These are phyloP conservation scores for Clathrus columnatus DNA, from an alignment of 768 basidiomycete species.

Conservation along the genomic window DNA sequence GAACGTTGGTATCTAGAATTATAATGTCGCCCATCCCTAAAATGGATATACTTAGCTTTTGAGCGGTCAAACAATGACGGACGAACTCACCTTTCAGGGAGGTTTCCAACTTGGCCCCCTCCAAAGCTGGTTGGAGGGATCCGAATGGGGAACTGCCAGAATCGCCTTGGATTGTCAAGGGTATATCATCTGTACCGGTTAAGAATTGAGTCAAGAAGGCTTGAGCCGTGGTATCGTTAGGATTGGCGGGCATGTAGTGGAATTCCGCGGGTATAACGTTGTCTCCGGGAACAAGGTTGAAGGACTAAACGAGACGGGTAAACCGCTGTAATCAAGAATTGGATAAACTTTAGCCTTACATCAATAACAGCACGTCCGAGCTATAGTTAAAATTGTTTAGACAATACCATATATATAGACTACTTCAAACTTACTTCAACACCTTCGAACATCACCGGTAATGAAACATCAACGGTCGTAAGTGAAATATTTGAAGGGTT, in stretches of 20 bases:
- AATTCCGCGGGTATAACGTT: constrained; percentile 51
- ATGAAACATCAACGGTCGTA: constrained; percentile 44
- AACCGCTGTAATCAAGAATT: not conserved
- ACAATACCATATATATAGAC: not conserved
- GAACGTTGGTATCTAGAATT: constrained; percentile 47
- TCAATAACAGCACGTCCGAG: constrained; percentile 53
- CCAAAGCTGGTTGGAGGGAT: constrained; percentile 47
- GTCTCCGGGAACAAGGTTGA: constrained; percentile 49
- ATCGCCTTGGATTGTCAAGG: constrained; percentile 54
- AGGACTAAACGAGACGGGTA: constrained; percentile 29
- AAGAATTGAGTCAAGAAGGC: constrained; percentile 54
- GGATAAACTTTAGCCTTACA: constrained; percentile 28
- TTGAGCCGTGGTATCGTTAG: constrained; percentile 59
- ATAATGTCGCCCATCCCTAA: constrained; percentile 23
- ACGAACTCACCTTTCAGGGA: constrained; percentile 35
- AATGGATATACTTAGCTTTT: not conserved
- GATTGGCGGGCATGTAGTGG: constrained; percentile 55
- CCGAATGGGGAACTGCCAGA: constrained; percentile 49
- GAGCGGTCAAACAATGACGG: not conserved
- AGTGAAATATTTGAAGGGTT: constrained; percentile 67
- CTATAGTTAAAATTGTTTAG: constrained; percentile 14
- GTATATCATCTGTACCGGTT: constrained; percentile 38
- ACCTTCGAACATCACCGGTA: constrained; percentile 50
- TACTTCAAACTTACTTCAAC: constrained; percentile 20
- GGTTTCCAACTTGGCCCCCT: constrained; percentile 42